phyloP scores from a whole-genome alignment of 495 filamentous ascomycete genomes.

The Tuber borchii region DNA sequence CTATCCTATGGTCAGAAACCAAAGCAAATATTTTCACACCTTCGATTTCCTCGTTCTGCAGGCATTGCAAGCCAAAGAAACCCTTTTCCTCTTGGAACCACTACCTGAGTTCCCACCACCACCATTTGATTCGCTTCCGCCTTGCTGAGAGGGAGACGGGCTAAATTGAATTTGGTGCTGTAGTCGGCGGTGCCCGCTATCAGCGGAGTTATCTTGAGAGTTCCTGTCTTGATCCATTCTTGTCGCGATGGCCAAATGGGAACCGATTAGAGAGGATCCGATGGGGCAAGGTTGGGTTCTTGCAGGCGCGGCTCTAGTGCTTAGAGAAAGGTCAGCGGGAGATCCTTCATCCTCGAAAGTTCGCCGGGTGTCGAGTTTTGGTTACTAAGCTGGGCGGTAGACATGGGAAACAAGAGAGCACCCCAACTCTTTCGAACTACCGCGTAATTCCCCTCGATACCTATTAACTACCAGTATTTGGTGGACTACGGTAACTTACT shows the following conservation, averaged over 20 bases:
- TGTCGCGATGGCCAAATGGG: slow-evolving; percentile 1
- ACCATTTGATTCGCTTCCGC: neutral
- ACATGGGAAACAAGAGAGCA: neutral
- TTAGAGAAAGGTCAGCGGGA: neutral
- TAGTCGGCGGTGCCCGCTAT: slow-evolving; percentile 10
- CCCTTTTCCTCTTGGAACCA: slow-evolving; percentile 32
- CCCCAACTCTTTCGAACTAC: neutral
- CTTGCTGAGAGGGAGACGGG: slow-evolving; percentile 13
- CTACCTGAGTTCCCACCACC: neutral
- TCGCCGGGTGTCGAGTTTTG: neutral
- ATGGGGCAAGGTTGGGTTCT: slow-evolving; percentile 13
- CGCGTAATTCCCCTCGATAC: neutral
- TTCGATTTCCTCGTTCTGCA: slow-evolving; percentile 49
- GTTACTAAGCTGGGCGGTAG: neutral
- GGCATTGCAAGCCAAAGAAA: slow-evolving; percentile 47
- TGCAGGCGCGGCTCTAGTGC: neutral
- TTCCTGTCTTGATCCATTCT: slow-evolving; percentile 31
- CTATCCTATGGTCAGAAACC: neutral
- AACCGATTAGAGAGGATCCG: slow-evolving; percentile 1
- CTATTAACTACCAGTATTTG: neutral
- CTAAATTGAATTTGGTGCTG: slow-evolving; percentile 23
- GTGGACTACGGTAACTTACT: neutral
- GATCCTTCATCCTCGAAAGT: neutral
- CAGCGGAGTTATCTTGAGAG: slow-evolving; percentile 19
- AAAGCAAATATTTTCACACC: slow-evolving; percentile 35